Conservation (phyloP, 192 early-diverging fungal species). For the Paraglomus brasilianum region DNA sequence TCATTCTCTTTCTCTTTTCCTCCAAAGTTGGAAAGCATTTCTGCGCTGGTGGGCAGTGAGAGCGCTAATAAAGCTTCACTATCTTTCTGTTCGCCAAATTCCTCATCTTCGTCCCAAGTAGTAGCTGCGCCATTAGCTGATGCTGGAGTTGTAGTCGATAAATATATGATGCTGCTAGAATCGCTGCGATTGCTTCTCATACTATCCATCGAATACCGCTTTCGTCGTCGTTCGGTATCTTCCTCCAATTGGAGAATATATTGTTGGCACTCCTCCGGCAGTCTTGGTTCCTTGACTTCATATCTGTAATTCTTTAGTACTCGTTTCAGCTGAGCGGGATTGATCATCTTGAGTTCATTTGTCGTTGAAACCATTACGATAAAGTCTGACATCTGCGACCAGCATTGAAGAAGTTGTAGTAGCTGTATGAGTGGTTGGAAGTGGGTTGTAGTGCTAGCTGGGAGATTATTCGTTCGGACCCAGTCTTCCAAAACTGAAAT, state of each 20-base stretch:
- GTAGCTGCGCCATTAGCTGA: not conserved
- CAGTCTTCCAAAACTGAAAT: conserved; percentile 80
- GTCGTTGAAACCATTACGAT: conserved; percentile 72
- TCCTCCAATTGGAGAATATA: conserved; percentile 75
- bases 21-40: conserved; percentile 30
- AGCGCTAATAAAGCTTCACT: conserved; percentile 26
- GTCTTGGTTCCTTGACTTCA: conserved; percentile 77
- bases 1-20: conserved; percentile 24
- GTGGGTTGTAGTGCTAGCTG: conserved; percentile 42
- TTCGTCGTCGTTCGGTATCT: conserved; percentile 56
- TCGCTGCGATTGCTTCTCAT: conserved; percentile 29
- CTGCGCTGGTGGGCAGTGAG: conserved; percentile 29
- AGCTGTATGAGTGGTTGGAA: conserved; percentile 77
- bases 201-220: conserved; percentile 32
- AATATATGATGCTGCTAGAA: conserved; percentile 24
- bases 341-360: conserved; percentile 63
- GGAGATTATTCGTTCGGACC: conserved; percentile 63
- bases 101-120: conserved; percentile 31
- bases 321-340: conserved; percentile 70
- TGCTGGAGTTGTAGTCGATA: conserved; percentile 16
- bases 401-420: conserved; percentile 77
- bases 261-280: conserved; percentile 71
- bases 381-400: conserved; percentile 74
- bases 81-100: conserved; percentile 30
- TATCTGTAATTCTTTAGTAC: conserved; percentile 80